Evolutionary conservation across 768 basidiomycete species (phyloP).

Genomic region (Kwoniella bestiolae): DNA sequence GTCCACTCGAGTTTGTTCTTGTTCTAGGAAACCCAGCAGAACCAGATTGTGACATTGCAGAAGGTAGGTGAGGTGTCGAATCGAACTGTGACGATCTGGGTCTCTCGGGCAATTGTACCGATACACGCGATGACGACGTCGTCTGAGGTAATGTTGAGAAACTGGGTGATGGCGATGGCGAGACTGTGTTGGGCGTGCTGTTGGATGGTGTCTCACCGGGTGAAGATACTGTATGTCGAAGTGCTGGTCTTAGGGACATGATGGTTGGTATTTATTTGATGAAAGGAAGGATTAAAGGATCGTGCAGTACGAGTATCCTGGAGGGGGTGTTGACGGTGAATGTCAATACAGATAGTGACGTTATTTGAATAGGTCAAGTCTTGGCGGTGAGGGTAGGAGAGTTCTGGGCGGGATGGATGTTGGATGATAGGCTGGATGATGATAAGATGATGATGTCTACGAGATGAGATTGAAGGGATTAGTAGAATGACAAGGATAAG

Average conservation of each 20-base stretch:
- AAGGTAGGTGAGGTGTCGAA: slow-evolving; percentile 17
- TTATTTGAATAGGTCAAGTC: slow-evolving; percentile 7
- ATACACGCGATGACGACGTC: slow-evolving; percentile 29
- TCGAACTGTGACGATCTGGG: slow-evolving; percentile 15
- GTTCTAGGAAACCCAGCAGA: slow-evolving; percentile 47
- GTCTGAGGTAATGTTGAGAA: slow-evolving; percentile 15
- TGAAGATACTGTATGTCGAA: slow-evolving; percentile 39
- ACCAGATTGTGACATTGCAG: slow-evolving; percentile 28
- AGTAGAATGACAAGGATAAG: neutral
- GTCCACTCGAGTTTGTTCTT: slow-evolving; percentile 47
- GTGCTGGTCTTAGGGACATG: slow-evolving; percentile 32
- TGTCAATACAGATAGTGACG: slow-evolving; percentile 7
- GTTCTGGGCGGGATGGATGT: neutral
- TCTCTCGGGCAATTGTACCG: slow-evolving; percentile 25
- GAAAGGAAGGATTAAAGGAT: slow-evolving; percentile 8
- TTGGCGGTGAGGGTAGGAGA: neutral
- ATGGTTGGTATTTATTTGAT: neutral
- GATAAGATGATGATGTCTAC: neutral
- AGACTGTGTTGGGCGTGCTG: neutral
- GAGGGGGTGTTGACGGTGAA: neutral
- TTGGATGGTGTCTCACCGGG: slow-evolving; percentile 25
- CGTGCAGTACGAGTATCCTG: neutral
- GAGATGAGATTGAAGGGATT: neutral
- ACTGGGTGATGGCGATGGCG: slow-evolving; percentile 25
- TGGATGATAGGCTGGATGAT: neutral